These are phyloP conservation scores for Schwanniomyces sp. DNA, from an alignment of 805 yeast species.

Conservation along the genomic window DNA sequence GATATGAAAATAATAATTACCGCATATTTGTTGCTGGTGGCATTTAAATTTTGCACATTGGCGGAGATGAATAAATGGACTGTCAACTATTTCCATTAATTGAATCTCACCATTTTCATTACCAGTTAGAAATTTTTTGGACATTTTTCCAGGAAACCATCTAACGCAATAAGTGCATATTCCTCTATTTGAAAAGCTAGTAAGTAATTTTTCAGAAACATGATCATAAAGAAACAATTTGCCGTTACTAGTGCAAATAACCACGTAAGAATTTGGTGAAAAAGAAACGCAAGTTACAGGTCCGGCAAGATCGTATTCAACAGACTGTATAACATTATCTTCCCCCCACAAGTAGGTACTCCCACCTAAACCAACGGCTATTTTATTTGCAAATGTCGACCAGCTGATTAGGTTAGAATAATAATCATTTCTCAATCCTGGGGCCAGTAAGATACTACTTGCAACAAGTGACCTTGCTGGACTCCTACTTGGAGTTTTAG, in stretches of 20 bases:
- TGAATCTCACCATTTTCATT: constrained; percentile 63
- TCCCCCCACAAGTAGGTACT: constrained; percentile 66
- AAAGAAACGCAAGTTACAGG: constrained; percentile 58
- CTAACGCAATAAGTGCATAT: constrained; percentile 55
- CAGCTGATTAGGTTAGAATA: constrained; percentile 76
- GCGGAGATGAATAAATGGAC: constrained; percentile 5
- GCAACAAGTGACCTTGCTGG: constrained; percentile 8
- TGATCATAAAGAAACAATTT: constrained; percentile 47
- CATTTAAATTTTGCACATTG: constrained; percentile 18
- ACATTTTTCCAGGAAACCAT: constrained; percentile 50
- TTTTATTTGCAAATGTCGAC: constrained; percentile 50
- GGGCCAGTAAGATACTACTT: constrained; percentile 45
- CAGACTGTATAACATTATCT: constrained; percentile 39
- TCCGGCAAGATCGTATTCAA: constrained; percentile 44
- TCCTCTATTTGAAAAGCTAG: constrained; percentile 16
- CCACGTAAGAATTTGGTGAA: constrained; percentile 46
- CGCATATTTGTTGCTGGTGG: constrained; percentile 39
- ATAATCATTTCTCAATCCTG: constrained; percentile 71
- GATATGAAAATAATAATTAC: constrained; percentile 17
- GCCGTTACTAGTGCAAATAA: constrained; percentile 63
- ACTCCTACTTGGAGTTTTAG: background rate
- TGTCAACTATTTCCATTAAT: constrained; percentile 30
- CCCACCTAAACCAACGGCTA: constrained; percentile 67
- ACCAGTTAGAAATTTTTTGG: constrained; percentile 54
- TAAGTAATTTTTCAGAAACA: constrained; percentile 13